These are phyloP conservation scores for Boeremia lycopersici DNA, from an alignment of 2,329 filamentous ascomycete species.

Conservation along the genomic window DNA sequence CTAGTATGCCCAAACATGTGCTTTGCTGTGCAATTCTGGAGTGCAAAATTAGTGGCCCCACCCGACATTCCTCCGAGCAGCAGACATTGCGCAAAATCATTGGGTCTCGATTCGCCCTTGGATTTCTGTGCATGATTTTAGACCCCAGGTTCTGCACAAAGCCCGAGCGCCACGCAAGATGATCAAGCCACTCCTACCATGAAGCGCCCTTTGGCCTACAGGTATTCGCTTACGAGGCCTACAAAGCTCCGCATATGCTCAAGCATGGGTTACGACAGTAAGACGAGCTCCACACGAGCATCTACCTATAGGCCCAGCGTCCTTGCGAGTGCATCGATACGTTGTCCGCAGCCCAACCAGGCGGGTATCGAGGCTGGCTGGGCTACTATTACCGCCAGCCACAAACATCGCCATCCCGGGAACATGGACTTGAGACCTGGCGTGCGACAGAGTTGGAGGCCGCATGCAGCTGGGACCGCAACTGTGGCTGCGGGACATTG, in stretches of 20 bases:
- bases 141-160: too few species aligned
- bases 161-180: not conserved
- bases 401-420: not conserved
- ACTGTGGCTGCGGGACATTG: not conserved
- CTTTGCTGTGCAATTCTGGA: not conserved
- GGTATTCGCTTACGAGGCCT: too few species aligned
- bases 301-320: not conserved
- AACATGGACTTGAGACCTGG: not conserved
- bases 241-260: not conserved
- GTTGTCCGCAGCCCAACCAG: not conserved
- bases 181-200: too few species aligned
- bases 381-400: not conserved
- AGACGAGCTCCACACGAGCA: not conserved
- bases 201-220: too few species aligned
- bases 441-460: not conserved
- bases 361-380: not conserved
- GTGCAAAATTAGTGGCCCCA: conserved; percentile 4
- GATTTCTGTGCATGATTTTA: not conserved
- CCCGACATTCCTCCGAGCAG: conserved; percentile 6
- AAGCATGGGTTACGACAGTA: not conserved
- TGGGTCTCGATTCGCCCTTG: conserved; percentile 1
- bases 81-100: not conserved
- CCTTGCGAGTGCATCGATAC: not conserved
- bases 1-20: not conserved
- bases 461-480: not conserved